These are phyloP conservation scores for Lodderomyces jiufengensis DNA, from an alignment of 1,139 yeast genomes.

Conservation along the genomic window DNA sequence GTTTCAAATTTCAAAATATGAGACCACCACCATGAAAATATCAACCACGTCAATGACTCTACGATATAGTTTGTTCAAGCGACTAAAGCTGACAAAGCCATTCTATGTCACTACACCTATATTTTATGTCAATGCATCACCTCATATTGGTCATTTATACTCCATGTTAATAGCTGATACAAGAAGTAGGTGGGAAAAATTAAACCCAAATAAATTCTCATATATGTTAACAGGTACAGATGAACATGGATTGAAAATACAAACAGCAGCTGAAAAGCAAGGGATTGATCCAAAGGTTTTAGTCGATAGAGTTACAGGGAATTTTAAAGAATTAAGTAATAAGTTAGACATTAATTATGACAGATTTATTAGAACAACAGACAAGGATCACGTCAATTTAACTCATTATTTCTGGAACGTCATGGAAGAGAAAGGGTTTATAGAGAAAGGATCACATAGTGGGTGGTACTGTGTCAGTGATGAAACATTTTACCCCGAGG, in stretches of 20 bases:
- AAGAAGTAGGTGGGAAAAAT: conserved; percentile 65
- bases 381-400: conserved; percentile 64
- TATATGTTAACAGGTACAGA: conserved; percentile 90
- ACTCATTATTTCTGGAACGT: conserved; percentile 69
- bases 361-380: conserved; percentile 89
- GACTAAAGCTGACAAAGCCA: conserved; percentile 23
- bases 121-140: conserved; percentile 92
- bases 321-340: conserved; percentile 61
- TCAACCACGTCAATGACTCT: not conserved
- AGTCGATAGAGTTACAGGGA: conserved; percentile 66
- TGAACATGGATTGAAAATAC: conserved; percentile 94
- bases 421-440: conserved; percentile 57
- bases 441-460: conserved; percentile 76
- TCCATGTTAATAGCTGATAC: conserved; percentile 84
- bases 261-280: conserved; percentile 56
- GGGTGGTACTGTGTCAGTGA: conserved; percentile 98
- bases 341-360: conserved; percentile 57
- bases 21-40: not conserved
- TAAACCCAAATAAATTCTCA: conserved; percentile 33
- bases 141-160: conserved; percentile 92
- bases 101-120: conserved; percentile 84
- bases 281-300: conserved; percentile 56
- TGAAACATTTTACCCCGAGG: conserved; percentile 88
- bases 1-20: too few relatives aligned
- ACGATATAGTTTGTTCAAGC: conserved; percentile 3